Percentiles rank a stretch among this genome's conserved stretches.
These are phyloP conservation scores for Parsonsia alboflavescens DNA, from an alignment of 257 asterid species.

Conservation along the genomic window DNA sequence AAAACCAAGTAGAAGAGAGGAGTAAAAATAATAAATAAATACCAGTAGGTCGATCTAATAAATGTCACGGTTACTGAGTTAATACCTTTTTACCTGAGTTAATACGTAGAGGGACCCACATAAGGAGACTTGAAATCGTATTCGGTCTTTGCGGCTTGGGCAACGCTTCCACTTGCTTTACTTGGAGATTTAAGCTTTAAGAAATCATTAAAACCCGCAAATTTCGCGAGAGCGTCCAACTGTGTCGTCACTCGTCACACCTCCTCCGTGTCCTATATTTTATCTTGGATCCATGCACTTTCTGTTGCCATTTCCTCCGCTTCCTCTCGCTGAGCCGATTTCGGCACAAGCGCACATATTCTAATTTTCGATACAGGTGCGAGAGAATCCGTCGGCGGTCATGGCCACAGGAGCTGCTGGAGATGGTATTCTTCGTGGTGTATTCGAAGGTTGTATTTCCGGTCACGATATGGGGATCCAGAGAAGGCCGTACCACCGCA, in stretches of 20 bases:
- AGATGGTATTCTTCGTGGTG: slow-evolving; percentile 41
- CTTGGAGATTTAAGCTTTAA: neutral
- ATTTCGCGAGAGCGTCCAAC: neutral
- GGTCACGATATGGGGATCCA: slow-evolving; percentile 39
- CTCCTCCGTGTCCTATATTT: neutral
- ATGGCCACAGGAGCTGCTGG: slow-evolving; percentile 58
- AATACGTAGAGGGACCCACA: neutral
- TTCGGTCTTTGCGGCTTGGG: neutral
- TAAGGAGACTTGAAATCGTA: too few species aligned
- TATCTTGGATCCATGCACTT: neutral
- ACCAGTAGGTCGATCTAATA: too few species aligned
- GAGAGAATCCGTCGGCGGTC: neutral
- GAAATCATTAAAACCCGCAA: neutral
- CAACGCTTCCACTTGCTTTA: neutral
- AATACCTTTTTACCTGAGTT: too few species aligned
- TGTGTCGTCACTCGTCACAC: neutral
- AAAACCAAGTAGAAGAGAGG: too few species aligned
- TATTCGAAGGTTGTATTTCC: slow-evolving; percentile 51
- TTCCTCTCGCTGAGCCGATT: neutral
- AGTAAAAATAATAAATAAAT: too few species aligned
- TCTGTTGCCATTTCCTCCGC: slow-evolving; percentile 4
- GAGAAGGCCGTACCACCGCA: slow-evolving; percentile 60
- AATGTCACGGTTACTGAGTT: too few species aligned
- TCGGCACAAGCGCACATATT: neutral
- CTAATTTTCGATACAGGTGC: neutral